Evolutionary conservation across 306 rosid genomes (phyloP).

Genomic region (Fagus crenata): DNA sequence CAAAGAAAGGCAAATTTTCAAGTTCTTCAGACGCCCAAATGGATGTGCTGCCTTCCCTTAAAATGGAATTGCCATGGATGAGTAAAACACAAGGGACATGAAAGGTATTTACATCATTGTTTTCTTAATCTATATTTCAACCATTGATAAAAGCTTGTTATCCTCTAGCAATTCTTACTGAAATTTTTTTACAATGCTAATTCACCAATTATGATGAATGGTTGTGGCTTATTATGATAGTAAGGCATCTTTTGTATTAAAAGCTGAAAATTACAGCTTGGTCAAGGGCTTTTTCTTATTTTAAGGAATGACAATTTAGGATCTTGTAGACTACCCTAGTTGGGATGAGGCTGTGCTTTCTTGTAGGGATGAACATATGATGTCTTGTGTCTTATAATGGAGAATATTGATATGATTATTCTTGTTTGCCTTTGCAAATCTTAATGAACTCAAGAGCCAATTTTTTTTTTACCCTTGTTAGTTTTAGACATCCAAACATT

Average conservation of each 20-base stretch:
- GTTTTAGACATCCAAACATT: background rate
- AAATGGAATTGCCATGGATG: constrained; percentile 69
- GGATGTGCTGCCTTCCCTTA: constrained; percentile 69
- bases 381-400: constrained; percentile 3
- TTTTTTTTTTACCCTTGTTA: background rate
- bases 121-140: constrained; percentile 30
- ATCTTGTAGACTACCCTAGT: constrained; percentile 18
- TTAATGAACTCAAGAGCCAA: background rate
- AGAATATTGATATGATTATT: background rate
- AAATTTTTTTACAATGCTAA: constrained; percentile 45
- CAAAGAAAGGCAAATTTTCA: constrained; percentile 70
- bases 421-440: constrained; percentile 4
- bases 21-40: constrained; percentile 55
- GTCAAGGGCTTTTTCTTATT: constrained; percentile 29
- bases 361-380: constrained; percentile 14
- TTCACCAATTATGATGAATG: constrained; percentile 43
- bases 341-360: constrained; percentile 17
- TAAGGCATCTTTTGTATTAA: constrained; percentile 32
- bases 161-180: constrained; percentile 24
- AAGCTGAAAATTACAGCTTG: constrained; percentile 28
- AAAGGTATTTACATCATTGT: constrained; percentile 49
- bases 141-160: constrained; percentile 39
- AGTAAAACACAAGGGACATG: constrained; percentile 49
- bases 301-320: constrained; percentile 26
- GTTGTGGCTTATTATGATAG: constrained; percentile 35